A percentile compares a stretch with the other conserved stretches of the same genome.
These are phyloP conservation scores for Nicotiana rustica DNA, from an alignment of 305 asterid species.

Conservation along the genomic window DNA sequence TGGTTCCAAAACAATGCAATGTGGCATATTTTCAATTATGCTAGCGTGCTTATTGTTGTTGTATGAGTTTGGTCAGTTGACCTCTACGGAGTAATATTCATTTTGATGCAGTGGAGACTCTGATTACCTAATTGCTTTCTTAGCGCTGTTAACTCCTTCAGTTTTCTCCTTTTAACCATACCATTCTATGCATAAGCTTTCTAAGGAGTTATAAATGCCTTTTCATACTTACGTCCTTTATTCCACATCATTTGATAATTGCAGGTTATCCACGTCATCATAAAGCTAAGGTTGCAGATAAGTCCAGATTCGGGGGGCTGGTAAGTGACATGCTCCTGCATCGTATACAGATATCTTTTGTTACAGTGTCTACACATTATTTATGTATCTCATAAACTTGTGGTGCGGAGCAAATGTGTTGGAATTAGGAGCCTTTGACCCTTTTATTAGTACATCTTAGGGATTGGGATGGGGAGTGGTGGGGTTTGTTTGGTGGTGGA, in stretches of 20 bases:
- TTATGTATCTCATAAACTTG: background rate
- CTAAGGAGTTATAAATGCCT: background rate
- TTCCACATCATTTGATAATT: slow-evolving; percentile 25
- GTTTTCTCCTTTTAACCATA: slow-evolving; percentile 6
- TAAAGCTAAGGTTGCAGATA: slow-evolving; percentile 43
- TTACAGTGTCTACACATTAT: background rate
- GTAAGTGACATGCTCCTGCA: slow-evolving; percentile 41
- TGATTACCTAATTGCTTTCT: slow-evolving; percentile 3
- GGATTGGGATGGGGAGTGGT: background rate
- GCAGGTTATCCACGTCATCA: slow-evolving; percentile 51
- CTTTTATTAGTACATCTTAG: background rate
- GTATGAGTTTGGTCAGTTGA: slow-evolving; percentile 25
- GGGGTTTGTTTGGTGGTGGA: no score
- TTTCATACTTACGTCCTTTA: background rate
- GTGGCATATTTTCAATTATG: background rate
- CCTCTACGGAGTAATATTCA: slow-evolving; percentile 11
- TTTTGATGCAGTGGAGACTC: slow-evolving; percentile 9
- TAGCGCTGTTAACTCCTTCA: background rate
- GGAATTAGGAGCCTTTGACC: background rate
- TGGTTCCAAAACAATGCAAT: background rate
- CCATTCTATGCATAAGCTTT: background rate
- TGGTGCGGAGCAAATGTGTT: background rate
- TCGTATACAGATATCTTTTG: background rate
- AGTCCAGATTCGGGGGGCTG: slow-evolving; percentile 46
- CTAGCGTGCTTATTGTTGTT: background rate